Conservation (phyloP, 495 filamentous ascomycete genomes). For the Lineolata rhizophorae region DNA sequence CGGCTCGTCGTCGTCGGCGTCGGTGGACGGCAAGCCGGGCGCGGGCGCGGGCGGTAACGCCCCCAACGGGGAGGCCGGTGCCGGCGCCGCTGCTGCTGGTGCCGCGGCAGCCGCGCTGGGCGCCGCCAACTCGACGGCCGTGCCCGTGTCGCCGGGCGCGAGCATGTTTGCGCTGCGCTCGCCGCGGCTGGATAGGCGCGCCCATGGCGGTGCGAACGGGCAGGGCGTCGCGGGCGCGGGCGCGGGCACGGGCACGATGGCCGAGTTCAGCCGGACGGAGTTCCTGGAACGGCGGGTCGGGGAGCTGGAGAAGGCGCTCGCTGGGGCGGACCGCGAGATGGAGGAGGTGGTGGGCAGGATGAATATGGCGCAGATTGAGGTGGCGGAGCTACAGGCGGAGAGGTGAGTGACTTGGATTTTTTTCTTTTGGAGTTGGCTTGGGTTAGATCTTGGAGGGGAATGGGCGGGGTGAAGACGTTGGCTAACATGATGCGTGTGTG, state of each 20-base stretch:
- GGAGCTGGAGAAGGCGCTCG: slow-evolving; percentile 65
- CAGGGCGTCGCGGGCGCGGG: slow-evolving; percentile 26
- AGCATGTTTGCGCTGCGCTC: slow-evolving; percentile 35
- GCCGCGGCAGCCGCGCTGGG: no score
- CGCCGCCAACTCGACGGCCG: slow-evolving; percentile 19
- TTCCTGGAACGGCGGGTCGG: slow-evolving; percentile 43
- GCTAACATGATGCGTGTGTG: slow-evolving; percentile 9
- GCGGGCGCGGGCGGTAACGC: not conserved
- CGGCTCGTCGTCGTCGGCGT: slow-evolving; percentile 11
- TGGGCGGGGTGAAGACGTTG: no score
- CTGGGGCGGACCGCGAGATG: slow-evolving; percentile 80
- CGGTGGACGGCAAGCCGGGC: slow-evolving; percentile 20
- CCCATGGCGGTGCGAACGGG: no score
- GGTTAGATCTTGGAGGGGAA: not conserved
- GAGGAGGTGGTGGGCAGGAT: slow-evolving; percentile 74
- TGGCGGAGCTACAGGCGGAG: slow-evolving; percentile 75
- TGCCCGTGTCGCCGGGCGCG: slow-evolving; percentile 42
- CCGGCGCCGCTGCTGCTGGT: slow-evolving; percentile 4
- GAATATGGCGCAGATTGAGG: slow-evolving; percentile 87
- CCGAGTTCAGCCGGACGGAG: slow-evolving; percentile 48
- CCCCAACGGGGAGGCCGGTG: not conserved
- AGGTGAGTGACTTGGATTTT: slow-evolving; percentile 28
- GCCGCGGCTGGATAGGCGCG: slow-evolving; percentile 33
- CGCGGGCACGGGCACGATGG: slow-evolving; percentile 29
- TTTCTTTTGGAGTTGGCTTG: not conserved